A percentile compares a stretch with the other conserved stretches of the same genome.
Evolutionary conservation across 2,329 filamentous ascomycete genomes (phyloP).

Genomic region (Fusarium fracticaudum): DNA sequence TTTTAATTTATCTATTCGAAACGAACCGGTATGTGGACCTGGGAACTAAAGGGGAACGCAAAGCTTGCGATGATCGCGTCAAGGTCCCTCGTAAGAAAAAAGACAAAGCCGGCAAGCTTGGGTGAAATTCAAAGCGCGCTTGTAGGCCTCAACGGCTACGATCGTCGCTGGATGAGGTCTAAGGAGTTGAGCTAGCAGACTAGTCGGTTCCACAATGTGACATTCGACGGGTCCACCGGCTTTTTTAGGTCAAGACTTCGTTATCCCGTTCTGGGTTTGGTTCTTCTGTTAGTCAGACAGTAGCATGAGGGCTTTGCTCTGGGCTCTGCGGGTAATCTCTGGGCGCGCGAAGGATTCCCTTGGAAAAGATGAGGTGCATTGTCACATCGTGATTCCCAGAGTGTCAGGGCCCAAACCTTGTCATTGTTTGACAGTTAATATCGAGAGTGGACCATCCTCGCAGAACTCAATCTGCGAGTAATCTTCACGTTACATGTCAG

Average conservation of each 20-base stretch:
- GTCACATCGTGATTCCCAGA: neutral
- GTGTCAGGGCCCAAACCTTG: neutral
- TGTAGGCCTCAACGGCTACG: neutral
- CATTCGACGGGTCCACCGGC: neutral
- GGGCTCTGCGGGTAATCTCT: neutral
- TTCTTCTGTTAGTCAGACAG: neutral
- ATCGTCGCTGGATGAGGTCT: neutral
- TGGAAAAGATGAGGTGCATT: neutral
- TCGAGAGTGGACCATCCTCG: neutral
- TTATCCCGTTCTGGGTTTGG: neutral
- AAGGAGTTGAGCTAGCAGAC: neutral
- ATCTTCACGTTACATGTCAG: neutral
- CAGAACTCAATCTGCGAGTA: neutral
- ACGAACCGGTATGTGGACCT: neutral
- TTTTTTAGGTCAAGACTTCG: neutral
- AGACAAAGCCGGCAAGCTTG: neutral
- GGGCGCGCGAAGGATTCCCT: neutral
- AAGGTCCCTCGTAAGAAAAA: neutral
- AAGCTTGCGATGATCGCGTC: neutral
- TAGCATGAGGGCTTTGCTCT: neutral
- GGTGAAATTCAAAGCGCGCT: neutral
- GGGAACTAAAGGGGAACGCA: neutral
- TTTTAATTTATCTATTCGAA: neutral
- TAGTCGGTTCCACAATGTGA: neutral
- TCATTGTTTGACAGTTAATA: neutral